Evolutionary conservation across 2,329 filamentous ascomycete species (phyloP), one percentile per base, ranked within the genome.

Genomic region (Exophiala oligosperma): DNA sequence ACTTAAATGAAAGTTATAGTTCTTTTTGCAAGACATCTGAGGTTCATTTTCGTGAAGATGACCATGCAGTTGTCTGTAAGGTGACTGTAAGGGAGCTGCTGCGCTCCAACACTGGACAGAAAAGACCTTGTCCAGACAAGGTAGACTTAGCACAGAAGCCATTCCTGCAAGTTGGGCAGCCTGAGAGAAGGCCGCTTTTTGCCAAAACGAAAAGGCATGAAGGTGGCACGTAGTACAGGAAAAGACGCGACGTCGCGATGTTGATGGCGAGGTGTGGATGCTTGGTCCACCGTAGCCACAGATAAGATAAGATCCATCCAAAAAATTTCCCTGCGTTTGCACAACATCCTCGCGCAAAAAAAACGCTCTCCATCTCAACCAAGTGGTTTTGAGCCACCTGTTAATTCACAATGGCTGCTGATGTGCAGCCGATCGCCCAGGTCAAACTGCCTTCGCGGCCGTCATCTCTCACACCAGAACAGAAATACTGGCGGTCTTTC

Each of bases 401-500:
- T 21, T 26, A 21, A 17, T 28, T 35, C 47, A 59, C 17, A 14
- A 96, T 96, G 92, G 92, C 92, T 68, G 90, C 92, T 70, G 87
- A 91, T 78, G 90, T 96, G 69, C 84, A 86, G 74, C 89, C 90
- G 61, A 79, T 96, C 66, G 86, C 87, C 73, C 88, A 88, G 73
- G 79, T 95, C 71, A 95, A 91, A 81, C 84, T 95, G 71, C 87
- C 93, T 57, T 84, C 89, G 63, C 90, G 91, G 51, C 92, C 92
- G 57, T 87, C 89, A 41, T 88, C 91, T 54, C 77, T 93, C 49
- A 96, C 93, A 4, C 88, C 92, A 32, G 94, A 99, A 78, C 92
- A 97, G 77, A 84, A 88, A 65, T 97, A 97, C 81, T 99, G 95
- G 95, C 89, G 89, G 71, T 88, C 89, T 11, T 99, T 99, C 80